Conservation (phyloP, 2,329 filamentous ascomycete genomes). For the Exophiala oligosperma region DNA sequence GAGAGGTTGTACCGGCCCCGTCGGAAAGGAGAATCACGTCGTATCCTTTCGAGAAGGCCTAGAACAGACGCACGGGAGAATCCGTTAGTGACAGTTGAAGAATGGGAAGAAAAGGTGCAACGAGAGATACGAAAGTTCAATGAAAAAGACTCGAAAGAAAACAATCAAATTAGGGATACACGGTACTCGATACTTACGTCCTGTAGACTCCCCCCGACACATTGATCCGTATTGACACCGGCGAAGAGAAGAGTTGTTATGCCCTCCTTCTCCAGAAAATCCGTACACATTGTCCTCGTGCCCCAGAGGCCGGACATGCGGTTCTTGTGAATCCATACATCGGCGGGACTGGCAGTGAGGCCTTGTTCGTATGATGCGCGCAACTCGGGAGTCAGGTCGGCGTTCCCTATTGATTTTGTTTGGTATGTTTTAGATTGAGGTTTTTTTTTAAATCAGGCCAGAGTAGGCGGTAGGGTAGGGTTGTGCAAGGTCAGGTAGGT, state of each 20-base stretch:
- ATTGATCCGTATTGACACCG: conserved; percentile 59
- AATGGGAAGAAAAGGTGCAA: no score
- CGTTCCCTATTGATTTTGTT: conserved; percentile 42
- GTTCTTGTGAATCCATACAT: conserved; percentile 58
- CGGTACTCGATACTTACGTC: conserved; percentile 37
- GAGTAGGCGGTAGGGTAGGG: no score
- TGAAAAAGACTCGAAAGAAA: no score
- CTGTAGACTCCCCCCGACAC: conserved; percentile 56
- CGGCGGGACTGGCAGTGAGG: conserved; percentile 33
- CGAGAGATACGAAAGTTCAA: no score
- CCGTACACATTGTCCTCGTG: conserved; percentile 43
- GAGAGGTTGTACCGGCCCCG: conserved; percentile 50
- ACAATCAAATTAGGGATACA: background rate
- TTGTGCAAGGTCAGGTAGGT: no score
- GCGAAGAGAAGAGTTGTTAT: conserved; percentile 56
- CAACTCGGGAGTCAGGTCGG: conserved; percentile 51
- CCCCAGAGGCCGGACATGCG: conserved; percentile 60
- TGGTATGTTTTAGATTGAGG: no score
- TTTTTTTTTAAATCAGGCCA: no score
- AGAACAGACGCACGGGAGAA: no score
- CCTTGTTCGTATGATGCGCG: conserved; percentile 39
- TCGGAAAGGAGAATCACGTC: conserved; percentile 59
- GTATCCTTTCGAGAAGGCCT: conserved; percentile 55
- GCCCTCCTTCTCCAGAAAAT: conserved; percentile 41
- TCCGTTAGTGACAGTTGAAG: no score